Evolutionary conservation across 2,329 filamentous ascomycete species (phyloP).

Genomic region (Epichloe festucae): DNA sequence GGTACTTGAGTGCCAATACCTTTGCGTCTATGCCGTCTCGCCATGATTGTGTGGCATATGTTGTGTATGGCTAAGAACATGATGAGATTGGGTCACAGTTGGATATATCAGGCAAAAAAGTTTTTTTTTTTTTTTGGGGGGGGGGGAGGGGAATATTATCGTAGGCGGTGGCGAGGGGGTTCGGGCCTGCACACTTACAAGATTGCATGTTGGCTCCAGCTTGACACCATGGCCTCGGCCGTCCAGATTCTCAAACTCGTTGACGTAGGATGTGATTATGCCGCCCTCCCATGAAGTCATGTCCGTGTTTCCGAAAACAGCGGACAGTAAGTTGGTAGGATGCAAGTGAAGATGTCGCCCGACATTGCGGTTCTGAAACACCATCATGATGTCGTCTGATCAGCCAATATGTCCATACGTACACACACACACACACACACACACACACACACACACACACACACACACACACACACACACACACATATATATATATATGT

Average conservation of each 20-base stretch:
- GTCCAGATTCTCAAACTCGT: slow-evolving; percentile 70
- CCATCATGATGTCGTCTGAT: not conserved
- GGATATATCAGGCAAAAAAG: not conserved
- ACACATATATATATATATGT: too few species aligned
- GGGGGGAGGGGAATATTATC: not conserved
- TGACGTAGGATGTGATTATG: slow-evolving; percentile 68
- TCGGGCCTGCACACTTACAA: slow-evolving; percentile 26
- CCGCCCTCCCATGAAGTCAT: slow-evolving; percentile 59
- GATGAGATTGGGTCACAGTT: not conserved
- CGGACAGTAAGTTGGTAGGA: slow-evolving; percentile 48
- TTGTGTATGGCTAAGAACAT: slow-evolving; percentile 42
- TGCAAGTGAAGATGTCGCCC: slow-evolving; percentile 75
- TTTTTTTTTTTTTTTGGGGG: too few species aligned
- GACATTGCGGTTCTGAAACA: slow-evolving; percentile 56
- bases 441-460: too few species aligned
- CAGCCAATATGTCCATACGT: too few species aligned
- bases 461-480: too few species aligned
- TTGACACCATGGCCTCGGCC: slow-evolving; percentile 70
- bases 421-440: too few species aligned
- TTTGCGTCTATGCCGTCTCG: slow-evolving; percentile 58
- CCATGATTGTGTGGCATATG: slow-evolving; percentile 54
- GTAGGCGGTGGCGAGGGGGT: not conserved
- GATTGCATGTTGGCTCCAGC: slow-evolving; percentile 64
- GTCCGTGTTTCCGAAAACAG: slow-evolving; percentile 52
- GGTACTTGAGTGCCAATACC: slow-evolving; percentile 52